phyloP scores from a whole-genome alignment of 129 eudicot genomes.

The Cynara cardunculus region DNA sequence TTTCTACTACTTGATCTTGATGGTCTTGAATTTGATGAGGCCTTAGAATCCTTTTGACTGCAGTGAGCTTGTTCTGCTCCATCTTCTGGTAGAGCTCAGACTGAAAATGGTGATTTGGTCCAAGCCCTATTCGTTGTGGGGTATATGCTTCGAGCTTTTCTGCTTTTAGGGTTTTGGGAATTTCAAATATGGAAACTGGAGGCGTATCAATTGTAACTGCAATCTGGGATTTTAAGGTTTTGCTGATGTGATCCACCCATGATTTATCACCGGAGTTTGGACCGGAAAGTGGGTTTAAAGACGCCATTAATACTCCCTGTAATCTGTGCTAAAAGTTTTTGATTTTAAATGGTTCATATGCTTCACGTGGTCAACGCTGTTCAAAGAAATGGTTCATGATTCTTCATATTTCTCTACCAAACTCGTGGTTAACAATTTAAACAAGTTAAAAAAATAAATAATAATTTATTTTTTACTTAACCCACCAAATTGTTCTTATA shows the following conservation, averaged over 20 bases:
- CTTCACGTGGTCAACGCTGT: background rate
- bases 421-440: background rate
- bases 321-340: background rate
- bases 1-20: constrained; percentile 21
- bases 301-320: too few species aligned
- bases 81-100: constrained; percentile 35
- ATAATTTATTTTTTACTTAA: too few species aligned
- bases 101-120: constrained; percentile 47
- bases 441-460: too few species aligned
- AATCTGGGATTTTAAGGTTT: constrained; percentile 24
- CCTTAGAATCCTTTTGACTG: constrained; percentile 21
- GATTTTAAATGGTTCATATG: background rate
- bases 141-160: constrained; percentile 39
- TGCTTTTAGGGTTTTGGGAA: constrained; percentile 27
- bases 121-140: constrained; percentile 44
- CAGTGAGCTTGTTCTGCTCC: constrained; percentile 45
- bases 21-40: background rate
- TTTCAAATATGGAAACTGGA: constrained; percentile 28
- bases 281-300: constrained; percentile 11
- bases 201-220: constrained; percentile 22
- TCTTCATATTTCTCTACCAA: background rate
- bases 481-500: too few species aligned
- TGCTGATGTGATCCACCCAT: constrained; percentile 34
- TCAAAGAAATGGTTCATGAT: background rate
- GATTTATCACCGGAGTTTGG: constrained; percentile 20